Percentiles rank a stretch among this genome's conserved stretches.
These are phyloP conservation scores for Sugiyamaella castrensis DNA, from an alignment of 1,139 yeast genomes.

Conservation along the genomic window DNA sequence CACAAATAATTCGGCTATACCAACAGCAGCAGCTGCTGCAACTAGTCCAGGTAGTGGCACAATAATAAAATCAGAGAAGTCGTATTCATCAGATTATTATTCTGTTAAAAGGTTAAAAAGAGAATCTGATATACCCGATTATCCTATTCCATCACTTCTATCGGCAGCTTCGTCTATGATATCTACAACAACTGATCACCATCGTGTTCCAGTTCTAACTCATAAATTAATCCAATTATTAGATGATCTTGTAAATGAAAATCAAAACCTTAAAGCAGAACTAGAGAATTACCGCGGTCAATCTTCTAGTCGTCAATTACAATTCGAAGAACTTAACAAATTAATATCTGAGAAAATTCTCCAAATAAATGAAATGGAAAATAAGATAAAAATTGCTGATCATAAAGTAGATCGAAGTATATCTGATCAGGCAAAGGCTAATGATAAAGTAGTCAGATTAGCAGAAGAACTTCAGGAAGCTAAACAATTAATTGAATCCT, in stretches of 20 bases:
- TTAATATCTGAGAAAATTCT: slow-evolving; percentile 39
- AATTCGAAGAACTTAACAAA: slow-evolving; percentile 44
- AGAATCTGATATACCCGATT: slow-evolving; percentile 38
- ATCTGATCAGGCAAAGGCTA: slow-evolving; percentile 21
- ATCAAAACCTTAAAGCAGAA: slow-evolving; percentile 30
- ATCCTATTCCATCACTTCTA: slow-evolving; percentile 3
- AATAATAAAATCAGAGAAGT: slow-evolving; percentile 1
- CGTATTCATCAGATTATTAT: slow-evolving; percentile 43
- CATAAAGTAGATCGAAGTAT: slow-evolving; percentile 30
- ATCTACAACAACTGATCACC: slow-evolving; percentile 35
- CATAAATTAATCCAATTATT: slow-evolving; percentile 47
- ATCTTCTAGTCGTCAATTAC: slow-evolving; percentile 33
- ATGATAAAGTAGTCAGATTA: slow-evolving; percentile 17
- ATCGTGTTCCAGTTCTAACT: slow-evolving; percentile 49
- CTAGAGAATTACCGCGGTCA: slow-evolving; percentile 36
- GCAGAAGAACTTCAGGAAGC: slow-evolving; percentile 22
- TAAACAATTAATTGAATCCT: slow-evolving; percentile 14
- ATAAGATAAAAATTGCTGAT: slow-evolving; percentile 28
- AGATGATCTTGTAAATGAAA: slow-evolving; percentile 26
- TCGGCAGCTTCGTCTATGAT: not conserved
- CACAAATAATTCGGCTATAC: not conserved
- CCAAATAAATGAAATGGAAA: slow-evolving; percentile 28
- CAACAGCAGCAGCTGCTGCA: not conserved
- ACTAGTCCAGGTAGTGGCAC: not conserved
- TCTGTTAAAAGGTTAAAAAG: slow-evolving; percentile 63